Base-by-base conservation (phyloP, 805 yeast species). In the Yamadazyma nakazawae region DNA sequence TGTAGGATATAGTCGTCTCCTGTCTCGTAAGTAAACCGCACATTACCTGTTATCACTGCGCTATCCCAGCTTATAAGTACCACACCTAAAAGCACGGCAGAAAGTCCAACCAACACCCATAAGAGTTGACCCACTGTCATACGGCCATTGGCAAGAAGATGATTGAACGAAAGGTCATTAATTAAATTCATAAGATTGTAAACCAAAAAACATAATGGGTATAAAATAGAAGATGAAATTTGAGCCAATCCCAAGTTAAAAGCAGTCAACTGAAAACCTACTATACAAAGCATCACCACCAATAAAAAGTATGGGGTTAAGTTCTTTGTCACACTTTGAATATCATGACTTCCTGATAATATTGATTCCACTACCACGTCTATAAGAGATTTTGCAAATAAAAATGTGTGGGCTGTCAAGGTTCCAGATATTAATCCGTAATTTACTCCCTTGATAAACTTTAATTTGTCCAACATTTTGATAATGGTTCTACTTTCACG, bases 131-230 rank as follows among this genome's bases (percentile, higher is more conserved):
- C 64, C 48, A 76, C 78, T 5, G 65, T 54, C 59, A 72, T 64
- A 35, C 49, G 50, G 14, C 63, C 60, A 17, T 56, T 59, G 56
- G 81, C 76, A 7, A 85, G 70, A 36, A 86, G 63, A 14, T 86
- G 83, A 63, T 88, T 88, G 51, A 80, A 68, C 31, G 83, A 77
- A 38, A 72, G 50, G 46, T 70, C 77, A 47, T 72, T 72, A 46
- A 71, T 55, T 49, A 72, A 60, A 53, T 85, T 84, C 48, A 78
- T 72, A 42, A 87, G 67, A 67, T 88, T 90, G 70, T 85, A 89
- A 38, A 88, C 80, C 64, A 94, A 84, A 62, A 90, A 90, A 30
- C 90, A 86, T 52, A 90, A 68, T 0, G 97, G 97, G 59, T 89
- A 90, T 28, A 90, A 70, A 14, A 88, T 76, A 2, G 92, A 81